A percentile compares a stretch with the other conserved stretches of the same genome.
phyloP scores from a whole-genome alignment of 2,329 filamentous ascomycete genomes.

The Diaporthe eres region DNA sequence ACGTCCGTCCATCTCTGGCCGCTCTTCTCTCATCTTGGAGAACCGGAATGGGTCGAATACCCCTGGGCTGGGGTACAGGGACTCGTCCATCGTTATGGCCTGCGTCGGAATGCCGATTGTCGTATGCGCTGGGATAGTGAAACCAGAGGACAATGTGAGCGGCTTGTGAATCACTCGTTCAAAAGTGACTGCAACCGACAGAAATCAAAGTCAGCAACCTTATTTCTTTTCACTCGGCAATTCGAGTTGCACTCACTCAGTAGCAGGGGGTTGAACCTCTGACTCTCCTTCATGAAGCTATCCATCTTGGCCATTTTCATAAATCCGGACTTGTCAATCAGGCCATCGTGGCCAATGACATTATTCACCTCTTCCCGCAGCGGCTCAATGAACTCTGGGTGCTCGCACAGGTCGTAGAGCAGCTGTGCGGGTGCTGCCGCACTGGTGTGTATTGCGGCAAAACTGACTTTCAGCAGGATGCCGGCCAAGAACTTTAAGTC shows the following conservation, averaged over 20 bases:
- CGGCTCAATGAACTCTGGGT: constrained; percentile 63
- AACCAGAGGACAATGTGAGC: constrained; percentile 68
- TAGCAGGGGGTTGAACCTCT: constrained; percentile 46
- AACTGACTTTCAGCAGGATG: constrained; percentile 59
- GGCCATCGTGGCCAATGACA: constrained; percentile 50
- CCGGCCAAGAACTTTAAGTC: constrained; percentile 47
- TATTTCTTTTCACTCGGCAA: background rate
- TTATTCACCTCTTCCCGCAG: constrained; percentile 65
- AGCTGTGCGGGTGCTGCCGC: constrained; percentile 60
- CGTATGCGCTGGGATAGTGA: constrained; percentile 60
- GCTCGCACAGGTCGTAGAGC: constrained; percentile 66
- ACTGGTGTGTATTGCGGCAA: constrained; percentile 67
- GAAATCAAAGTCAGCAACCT: background rate
- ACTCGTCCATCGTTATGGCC: constrained; percentile 55
- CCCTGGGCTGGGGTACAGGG: constrained; percentile 53
- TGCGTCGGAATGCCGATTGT: constrained; percentile 57
- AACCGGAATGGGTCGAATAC: constrained; percentile 26
- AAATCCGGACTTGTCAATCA: constrained; percentile 47
- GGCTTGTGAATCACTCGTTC: constrained; percentile 63
- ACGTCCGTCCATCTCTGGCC: constrained; percentile 11
- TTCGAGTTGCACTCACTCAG: constrained; percentile 49
- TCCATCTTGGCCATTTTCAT: constrained; percentile 51
- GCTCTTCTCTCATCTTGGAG: constrained; percentile 4
- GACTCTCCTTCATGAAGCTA: constrained; percentile 51
- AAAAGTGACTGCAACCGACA: constrained; percentile 56